phyloP scores from a whole-genome alignment of 306 rosid genomes.

The Pyrus betulifolia region DNA sequence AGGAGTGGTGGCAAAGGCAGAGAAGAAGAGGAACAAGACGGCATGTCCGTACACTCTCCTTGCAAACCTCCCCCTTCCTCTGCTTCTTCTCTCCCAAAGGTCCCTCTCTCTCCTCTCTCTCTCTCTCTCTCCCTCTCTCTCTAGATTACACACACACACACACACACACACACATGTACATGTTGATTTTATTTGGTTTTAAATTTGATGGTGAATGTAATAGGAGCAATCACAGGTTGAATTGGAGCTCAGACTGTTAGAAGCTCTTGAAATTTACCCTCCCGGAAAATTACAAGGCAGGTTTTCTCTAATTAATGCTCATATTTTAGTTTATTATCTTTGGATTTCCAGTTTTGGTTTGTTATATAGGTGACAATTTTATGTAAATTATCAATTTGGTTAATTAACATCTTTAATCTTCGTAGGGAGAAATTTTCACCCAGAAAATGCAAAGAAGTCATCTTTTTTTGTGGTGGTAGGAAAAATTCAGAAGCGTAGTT shows the following conservation, averaged over 20 bases:
- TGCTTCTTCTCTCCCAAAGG: constrained; percentile 88
- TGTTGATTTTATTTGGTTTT: background rate
- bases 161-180: background rate
- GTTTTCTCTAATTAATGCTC: background rate
- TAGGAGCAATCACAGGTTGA: constrained; percentile 82
- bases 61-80: constrained; percentile 98
- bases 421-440: background rate
- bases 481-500: background rate
- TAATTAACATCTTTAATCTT: background rate
- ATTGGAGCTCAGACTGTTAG: constrained; percentile 72
- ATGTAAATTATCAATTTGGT: background rate
- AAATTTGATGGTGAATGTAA: constrained; percentile 8
- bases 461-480: background rate
- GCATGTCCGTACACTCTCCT: constrained; percentile 90
- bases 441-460: background rate
- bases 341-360: background rate
- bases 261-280: constrained; percentile 82
- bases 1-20: constrained; percentile 54
- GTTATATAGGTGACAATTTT: background rate
- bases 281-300: constrained; percentile 65
- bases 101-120: constrained; percentile 16
- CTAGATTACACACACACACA: too few relatives aligned
- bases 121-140: background rate
- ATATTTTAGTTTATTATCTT: background rate
- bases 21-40: constrained; percentile 96